phyloP scores from a whole-genome alignment of 352 stramenopile species.

The Pythium volutum region DNA sequence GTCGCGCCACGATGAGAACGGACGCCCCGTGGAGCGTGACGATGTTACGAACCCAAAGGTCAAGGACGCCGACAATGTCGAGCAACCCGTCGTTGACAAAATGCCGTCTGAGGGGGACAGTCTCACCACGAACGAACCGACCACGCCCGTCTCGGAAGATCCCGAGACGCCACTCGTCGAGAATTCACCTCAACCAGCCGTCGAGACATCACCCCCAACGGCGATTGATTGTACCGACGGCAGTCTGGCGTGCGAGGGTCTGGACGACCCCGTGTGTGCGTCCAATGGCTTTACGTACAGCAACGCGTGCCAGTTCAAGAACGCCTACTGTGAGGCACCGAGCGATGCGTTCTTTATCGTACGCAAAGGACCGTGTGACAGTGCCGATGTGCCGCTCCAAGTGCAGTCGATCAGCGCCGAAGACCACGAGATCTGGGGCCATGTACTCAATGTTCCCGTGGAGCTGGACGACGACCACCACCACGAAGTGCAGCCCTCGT shows the following conservation, averaged over 20 bases:
- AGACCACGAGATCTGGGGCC: conserved; percentile 3
- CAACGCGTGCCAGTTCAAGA: conserved; percentile 51
- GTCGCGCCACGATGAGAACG: no score
- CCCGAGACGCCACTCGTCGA: not conserved
- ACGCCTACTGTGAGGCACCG: conserved; percentile 37
- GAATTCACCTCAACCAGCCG: not conserved
- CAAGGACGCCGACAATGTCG: not conserved
- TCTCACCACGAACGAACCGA: not conserved
- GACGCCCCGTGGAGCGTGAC: no score
- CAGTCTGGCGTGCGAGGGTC: not conserved
- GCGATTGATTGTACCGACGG: conserved; percentile 1
- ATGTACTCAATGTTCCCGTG: conserved; percentile 33
- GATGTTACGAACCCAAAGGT: not conserved
- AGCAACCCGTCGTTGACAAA: not conserved
- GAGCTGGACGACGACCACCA: not conserved
- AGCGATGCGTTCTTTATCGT: conserved; percentile 25
- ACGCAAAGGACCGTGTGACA: not conserved
- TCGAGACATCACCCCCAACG: not conserved
- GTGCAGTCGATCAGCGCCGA: conserved; percentile 2
- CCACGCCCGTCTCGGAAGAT: no score
- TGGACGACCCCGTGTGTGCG: conserved; percentile 40
- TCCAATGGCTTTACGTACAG: conserved; percentile 57
- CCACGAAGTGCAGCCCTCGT: not conserved
- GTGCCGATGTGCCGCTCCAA: not conserved
- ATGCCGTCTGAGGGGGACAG: not conserved